Percentiles rank a stretch among this genome's conserved stretches.
Evolutionary conservation across 2,329 filamentous ascomycete species (phyloP).

Genomic region (Fonsecaea nubica): DNA sequence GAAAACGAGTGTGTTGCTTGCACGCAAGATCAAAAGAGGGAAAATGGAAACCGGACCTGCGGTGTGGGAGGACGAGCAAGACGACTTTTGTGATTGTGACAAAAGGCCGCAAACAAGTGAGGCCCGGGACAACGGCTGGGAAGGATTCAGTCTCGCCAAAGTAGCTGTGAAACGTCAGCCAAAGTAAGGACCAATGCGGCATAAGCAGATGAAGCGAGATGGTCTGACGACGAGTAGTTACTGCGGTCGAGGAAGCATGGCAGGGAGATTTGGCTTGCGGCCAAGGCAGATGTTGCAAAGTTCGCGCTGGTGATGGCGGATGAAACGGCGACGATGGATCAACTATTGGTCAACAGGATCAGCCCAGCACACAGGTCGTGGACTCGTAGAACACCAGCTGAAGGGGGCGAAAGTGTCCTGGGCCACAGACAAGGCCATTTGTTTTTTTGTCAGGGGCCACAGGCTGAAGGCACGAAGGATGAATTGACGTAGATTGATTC

Average conservation of each 20-base stretch:
- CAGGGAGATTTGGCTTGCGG: slow-evolving; percentile 16
- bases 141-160: slow-evolving; percentile 2
- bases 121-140: background rate
- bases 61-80: slow-evolving; percentile 8
- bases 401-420: background rate
- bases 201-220: background rate
- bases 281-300: slow-evolving; percentile 8
- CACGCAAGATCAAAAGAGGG: background rate
- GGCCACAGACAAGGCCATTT: background rate
- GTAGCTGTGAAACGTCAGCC: slow-evolving; percentile 5
- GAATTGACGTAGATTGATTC: background rate
- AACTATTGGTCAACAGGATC: background rate
- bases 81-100: slow-evolving; percentile 12
- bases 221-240: background rate
- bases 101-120: background rate
- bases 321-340: background rate
- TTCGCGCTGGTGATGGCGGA: background rate
- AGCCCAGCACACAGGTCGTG: background rate
- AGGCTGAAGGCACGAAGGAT: background rate
- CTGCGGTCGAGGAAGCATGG: slow-evolving; percentile 11
- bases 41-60: background rate
- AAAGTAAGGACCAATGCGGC: background rate
- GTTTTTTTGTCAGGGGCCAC: background rate
- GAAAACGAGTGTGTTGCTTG: slow-evolving; percentile 3
- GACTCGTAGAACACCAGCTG: background rate